Conservation (phyloP, 2,329 filamentous ascomycete species). For the Ophiostoma himal-ulmi region DNA sequence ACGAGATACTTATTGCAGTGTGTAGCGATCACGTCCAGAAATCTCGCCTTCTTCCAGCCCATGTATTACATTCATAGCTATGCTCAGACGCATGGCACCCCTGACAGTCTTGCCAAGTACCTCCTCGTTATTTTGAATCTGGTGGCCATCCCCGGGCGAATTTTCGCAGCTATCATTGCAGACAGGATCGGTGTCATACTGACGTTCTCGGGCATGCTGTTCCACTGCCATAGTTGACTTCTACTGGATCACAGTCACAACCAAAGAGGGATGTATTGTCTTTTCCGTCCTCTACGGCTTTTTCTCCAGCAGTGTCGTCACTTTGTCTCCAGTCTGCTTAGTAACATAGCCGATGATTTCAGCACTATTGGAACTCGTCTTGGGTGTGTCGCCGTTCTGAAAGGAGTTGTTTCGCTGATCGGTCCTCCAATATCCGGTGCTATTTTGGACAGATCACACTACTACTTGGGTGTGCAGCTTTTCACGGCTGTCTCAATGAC, state of each 20-base stretch:
- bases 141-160: slow-evolving; percentile 32
- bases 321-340: slow-evolving; percentile 21
- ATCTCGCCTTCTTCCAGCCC: slow-evolving; percentile 24
- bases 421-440: slow-evolving; percentile 23
- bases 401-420: slow-evolving; percentile 19
- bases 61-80: slow-evolving; percentile 24
- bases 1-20: slow-evolving; percentile 21
- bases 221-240: slow-evolving; percentile 32
- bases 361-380: slow-evolving; percentile 21
- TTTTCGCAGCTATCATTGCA: slow-evolving; percentile 31
- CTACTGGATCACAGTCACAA: slow-evolving; percentile 33
- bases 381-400: slow-evolving; percentile 20
- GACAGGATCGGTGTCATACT: slow-evolving; percentile 34
- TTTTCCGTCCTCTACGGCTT: slow-evolving; percentile 34
- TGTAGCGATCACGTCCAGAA: slow-evolving; percentile 21
- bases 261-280: slow-evolving; percentile 30
- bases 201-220: slow-evolving; percentile 29
- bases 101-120: slow-evolving; percentile 20
- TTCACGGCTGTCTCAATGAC: slow-evolving; percentile 19
- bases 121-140: slow-evolving; percentile 35
- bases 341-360: slow-evolving; percentile 21
- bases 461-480: slow-evolving; percentile 23
- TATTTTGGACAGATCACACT: slow-evolving; percentile 17
- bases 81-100: slow-evolving; percentile 21
- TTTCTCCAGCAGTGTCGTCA: slow-evolving; percentile 29